phyloP scores from a whole-genome alignment of 1,284 basidiomycete species.

The Cutaneotrichosporon cavernicola region DNA sequence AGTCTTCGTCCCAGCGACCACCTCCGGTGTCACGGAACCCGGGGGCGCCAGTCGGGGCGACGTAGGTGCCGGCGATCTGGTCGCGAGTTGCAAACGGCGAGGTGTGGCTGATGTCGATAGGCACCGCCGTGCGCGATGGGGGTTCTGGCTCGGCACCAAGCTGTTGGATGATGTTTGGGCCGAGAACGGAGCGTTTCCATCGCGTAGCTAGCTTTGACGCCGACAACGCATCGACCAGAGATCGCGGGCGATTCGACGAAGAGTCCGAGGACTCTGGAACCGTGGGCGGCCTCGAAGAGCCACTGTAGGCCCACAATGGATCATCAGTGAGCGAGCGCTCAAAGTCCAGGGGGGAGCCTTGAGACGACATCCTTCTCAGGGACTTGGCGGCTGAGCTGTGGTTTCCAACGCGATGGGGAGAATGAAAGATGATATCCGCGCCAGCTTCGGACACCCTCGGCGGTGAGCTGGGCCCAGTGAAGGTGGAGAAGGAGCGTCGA shows the following conservation, averaged over 20 bases:
- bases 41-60: conserved; percentile 71
- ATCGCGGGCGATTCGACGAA: conserved; percentile 10
- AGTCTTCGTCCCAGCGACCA: conserved; percentile 25
- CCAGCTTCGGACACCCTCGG: conserved; percentile 37
- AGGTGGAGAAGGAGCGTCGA: conserved; percentile 15
- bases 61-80: conserved; percentile 52
- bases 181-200: conserved; percentile 26
- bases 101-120: conserved; percentile 45
- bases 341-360: background rate
- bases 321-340: background rate
- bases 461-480: conserved; percentile 41
- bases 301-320: background rate
- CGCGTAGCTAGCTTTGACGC: conserved; percentile 20
- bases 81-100: conserved; percentile 45
- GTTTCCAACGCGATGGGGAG: background rate
- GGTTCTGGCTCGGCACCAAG: conserved; percentile 13
- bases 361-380: conserved; percentile 5
- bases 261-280: background rate
- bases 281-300: background rate
- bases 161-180: background rate
- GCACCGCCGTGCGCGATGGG: conserved; percentile 31
- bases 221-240: conserved; percentile 9
- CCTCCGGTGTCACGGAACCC: conserved; percentile 60
- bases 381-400: background rate
- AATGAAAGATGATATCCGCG: conserved; percentile 40